Evolutionary conservation across 345 rosid species (phyloP).

Genomic region (Schrenkiella parvula): DNA sequence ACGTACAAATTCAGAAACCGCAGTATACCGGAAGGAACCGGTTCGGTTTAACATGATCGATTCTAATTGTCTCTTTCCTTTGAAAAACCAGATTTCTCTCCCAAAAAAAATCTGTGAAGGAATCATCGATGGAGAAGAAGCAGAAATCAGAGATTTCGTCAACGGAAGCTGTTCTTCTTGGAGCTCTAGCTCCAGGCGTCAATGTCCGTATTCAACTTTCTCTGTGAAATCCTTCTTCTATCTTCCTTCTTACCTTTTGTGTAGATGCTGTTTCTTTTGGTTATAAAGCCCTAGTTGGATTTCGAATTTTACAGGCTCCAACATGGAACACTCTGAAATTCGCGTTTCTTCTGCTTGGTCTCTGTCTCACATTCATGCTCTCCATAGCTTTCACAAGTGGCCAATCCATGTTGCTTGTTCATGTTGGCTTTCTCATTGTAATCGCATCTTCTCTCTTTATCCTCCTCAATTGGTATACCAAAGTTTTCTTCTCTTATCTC

Average conservation of each 20-base stretch:
- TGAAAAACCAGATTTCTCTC: background rate
- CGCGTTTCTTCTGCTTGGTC: conserved; percentile 66
- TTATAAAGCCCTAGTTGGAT: background rate
- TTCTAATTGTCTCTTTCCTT: background rate
- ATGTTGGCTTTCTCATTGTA: conserved; percentile 66
- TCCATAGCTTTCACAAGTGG: conserved; percentile 77
- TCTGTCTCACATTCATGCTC: conserved; percentile 67
- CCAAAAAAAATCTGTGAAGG: conserved; percentile 1
- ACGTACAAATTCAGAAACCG: background rate
- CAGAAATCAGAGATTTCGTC: conserved; percentile 40
- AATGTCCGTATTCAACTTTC: conserved; percentile 43
- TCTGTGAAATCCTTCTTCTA: background rate
- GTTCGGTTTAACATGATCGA: background rate
- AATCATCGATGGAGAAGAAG: conserved; percentile 31
- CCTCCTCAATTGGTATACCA: conserved; percentile 73
- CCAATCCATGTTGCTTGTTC: conserved; percentile 63
- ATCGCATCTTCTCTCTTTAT: conserved; percentile 68
- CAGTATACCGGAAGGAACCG: background rate
- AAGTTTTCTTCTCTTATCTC: background rate
- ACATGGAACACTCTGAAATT: conserved; percentile 81
- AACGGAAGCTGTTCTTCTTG: conserved; percentile 69
- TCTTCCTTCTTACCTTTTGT: background rate
- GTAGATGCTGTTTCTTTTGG: background rate
- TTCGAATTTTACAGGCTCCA: conserved; percentile 51
- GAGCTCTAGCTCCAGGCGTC: conserved; percentile 86